Percentiles rank a stretch among this genome's conserved stretches.
Conservation (phyloP, 106 monocot genomes). For the Platanthera zijinensis region DNA sequence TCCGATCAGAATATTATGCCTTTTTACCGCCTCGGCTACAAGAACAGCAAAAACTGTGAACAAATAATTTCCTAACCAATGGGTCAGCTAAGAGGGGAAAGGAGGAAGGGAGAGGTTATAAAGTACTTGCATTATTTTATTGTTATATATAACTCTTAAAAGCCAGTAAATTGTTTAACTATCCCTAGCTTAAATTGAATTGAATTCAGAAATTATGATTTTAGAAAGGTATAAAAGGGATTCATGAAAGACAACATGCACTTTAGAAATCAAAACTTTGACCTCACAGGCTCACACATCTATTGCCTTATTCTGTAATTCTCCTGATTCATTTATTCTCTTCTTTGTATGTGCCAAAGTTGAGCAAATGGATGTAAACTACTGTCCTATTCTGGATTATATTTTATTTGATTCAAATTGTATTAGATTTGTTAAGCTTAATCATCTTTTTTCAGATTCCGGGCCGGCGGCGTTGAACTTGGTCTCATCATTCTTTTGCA, state of each 20-base stretch:
- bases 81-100: too few species aligned
- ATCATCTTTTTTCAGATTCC: not conserved
- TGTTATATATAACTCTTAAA: not conserved
- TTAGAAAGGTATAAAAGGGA: not conserved
- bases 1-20: not conserved
- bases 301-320: not conserved
- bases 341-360: not conserved
- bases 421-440: not conserved
- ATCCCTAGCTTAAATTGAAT: not conserved
- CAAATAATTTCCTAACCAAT: not conserved
- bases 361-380: not conserved
- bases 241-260: not conserved
- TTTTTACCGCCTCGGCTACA: not conserved
- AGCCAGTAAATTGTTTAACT: not conserved
- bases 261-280: not conserved
- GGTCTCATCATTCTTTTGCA: slow-evolving; percentile 27
- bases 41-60: not conserved
- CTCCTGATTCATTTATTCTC: not conserved
- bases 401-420: not conserved
- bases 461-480: too few species aligned
- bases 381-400: not conserved
- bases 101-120: too few species aligned
- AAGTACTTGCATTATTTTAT: not conserved
- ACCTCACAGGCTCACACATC: not conserved
- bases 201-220: not conserved